Evolutionary conservation across 352 stramenopile genomes (phyloP), one percentile per base, ranked within the genome.

Genomic region (Pythium apleroticum): DNA sequence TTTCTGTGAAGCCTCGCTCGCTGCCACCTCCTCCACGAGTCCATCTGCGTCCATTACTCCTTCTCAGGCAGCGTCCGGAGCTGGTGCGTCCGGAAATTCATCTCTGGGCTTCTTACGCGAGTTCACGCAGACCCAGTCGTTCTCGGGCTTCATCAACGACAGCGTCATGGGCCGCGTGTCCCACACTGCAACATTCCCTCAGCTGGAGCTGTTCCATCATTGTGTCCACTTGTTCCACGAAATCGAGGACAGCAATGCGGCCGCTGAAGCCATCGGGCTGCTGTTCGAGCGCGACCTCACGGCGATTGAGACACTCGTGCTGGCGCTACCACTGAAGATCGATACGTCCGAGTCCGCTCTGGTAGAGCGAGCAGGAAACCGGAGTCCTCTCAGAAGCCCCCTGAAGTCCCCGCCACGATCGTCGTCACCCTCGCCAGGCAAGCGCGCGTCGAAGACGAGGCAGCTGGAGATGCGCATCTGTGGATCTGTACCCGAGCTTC

Each of bases 111-210:
- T 89, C 52, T 57, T 86, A 11, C 35, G 52, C 12, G 82, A 87
- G 33, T 87, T 91, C 57, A 80, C 71, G 11, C 75, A 86, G 60
- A 88, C 80, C 2, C 80, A 91, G 64, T 79, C 66, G 35, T 91
- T 91, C 55, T 66, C 74, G 10, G 72, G 77, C 43, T 89, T 91
- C 31, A 63, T 89, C 28, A 86, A 88, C 30, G 82, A 87, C 58
- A 83, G 73, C 43, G 76, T 88, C 15, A 74, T 89, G 25, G 80
- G 52, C 7, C 66, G 62, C 2, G 57, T 74, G 19, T 76, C 65
- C 49, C 70, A 80, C 62, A 63, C 69, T 17, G 62, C 67, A 11
- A 65, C 66, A 46, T 76, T 73, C 61, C 66, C 59, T 7, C 74
- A 75, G 43, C 25, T 86, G 30, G 78, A 84, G 50, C 72, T 91